Percentiles rank a stretch among this genome's conserved stretches.
Conservation (phyloP, 352 stramenopile genomes). For the Phytophthora tentaculata region DNA sequence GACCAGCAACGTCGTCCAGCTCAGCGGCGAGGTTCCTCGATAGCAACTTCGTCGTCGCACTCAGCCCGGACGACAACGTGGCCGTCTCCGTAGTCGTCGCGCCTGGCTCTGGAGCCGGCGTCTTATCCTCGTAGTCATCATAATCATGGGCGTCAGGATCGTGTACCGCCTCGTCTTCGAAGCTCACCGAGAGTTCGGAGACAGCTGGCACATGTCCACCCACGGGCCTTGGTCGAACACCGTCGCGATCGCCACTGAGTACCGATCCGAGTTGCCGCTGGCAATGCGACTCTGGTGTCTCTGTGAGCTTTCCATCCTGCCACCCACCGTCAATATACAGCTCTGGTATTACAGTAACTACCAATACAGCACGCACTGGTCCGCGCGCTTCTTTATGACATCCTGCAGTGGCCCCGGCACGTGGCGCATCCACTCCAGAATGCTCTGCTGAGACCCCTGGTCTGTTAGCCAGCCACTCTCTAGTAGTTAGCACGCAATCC, state of each 20-base stretch:
- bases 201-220: conserved; percentile 82
- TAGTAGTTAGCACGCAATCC: conserved; percentile 12
- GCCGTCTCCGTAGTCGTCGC: too few relatives aligned
- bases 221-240: conserved; percentile 84
- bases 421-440: conserved; percentile 78
- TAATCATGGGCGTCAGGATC: too few relatives aligned
- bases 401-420: conserved; percentile 77
- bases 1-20: too few relatives aligned
- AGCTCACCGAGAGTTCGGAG: conserved; percentile 63
- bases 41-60: too few relatives aligned
- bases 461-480: conserved; percentile 33
- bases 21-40: too few relatives aligned
- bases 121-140: too few relatives aligned
- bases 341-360: conserved; percentile 6
- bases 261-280: conserved; percentile 52
- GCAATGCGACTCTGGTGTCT: conserved; percentile 36
- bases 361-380: conserved; percentile 36
- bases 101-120: too few relatives aligned
- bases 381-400: conserved; percentile 75
- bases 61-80: too few relatives aligned
- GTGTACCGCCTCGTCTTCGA: too few relatives aligned
- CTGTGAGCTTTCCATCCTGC: conserved; percentile 55
- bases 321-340: background rate
- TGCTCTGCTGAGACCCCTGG: conserved; percentile 68
- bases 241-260: conserved; percentile 58